Conservation (phyloP, 305 asterid genomes). For the Fraxinus velutina region DNA sequence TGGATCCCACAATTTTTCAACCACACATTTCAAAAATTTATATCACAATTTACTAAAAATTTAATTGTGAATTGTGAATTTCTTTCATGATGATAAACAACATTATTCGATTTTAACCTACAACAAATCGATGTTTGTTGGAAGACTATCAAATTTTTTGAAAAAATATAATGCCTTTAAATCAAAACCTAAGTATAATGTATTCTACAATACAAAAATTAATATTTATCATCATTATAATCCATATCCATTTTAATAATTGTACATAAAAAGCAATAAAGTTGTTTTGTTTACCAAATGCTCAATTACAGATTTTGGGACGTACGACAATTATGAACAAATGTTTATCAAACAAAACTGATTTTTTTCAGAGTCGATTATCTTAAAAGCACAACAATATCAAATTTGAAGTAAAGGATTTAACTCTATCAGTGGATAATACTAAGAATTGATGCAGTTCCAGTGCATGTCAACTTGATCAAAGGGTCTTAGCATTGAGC, state of each 20-base stretch:
- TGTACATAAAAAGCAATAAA: neutral
- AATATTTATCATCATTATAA: neutral
- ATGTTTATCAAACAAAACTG: neutral
- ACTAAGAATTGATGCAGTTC: neutral
- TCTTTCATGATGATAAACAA: too few species aligned
- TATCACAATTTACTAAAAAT: too few species aligned
- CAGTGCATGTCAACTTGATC: too few species aligned
- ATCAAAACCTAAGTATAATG: neutral
- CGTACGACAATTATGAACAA: neutral
- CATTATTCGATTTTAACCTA: too few species aligned
- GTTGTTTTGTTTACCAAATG: neutral
- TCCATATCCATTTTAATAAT: neutral
- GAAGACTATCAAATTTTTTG: neutral
- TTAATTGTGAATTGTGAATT: too few species aligned
- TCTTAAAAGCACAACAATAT: too few species aligned
- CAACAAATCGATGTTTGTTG: neutral
- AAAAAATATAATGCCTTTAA: neutral
- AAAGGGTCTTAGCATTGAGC: too few species aligned
- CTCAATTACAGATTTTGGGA: neutral
- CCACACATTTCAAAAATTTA: too few species aligned
- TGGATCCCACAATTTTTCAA: too few species aligned
- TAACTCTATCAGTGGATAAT: neutral
- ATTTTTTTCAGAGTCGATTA: neutral
- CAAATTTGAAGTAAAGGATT: neutral
- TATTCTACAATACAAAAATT: too few species aligned